Evolutionary conservation across 2,329 filamentous ascomycete species (phyloP), one percentile per base, ranked within the genome.

Genomic region (Fusarium tricinctum): DNA sequence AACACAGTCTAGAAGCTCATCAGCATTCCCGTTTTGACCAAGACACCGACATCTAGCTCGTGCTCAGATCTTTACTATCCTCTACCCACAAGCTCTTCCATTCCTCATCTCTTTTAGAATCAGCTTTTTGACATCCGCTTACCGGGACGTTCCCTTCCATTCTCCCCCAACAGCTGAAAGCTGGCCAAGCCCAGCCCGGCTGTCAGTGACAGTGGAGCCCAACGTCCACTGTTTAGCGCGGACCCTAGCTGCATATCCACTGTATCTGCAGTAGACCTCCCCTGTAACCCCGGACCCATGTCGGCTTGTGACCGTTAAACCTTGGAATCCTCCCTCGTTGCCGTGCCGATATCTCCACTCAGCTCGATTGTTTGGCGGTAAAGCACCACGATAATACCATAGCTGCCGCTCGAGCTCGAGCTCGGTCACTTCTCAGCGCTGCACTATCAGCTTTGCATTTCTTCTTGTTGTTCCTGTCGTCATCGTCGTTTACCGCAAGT

Each of bases 321-420:
- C 49, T 45, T 63, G 59, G 58, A 63, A 63, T 63, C 48, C 53
- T 49, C 13, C 17, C n/a, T 40, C 60, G 60, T 63, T 63, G 60
- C 60, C 40, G 50, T 63, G 60, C 60, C 60, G 60, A 63, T 63
- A 48, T 39, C 58, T 45, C 60, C 60, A 63, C 50, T 39, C 38
- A 12, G 23, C 30, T 38, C 43, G 28, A 56, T 63, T 63, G 58
- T 63, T 63, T 63, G 38, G 50, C 44, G 48, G 32, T 43, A 58
- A 40, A 50, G 49, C 38, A 54, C 14, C 22, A 57, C 39, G 39
- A 44, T 30, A 46, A 57, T 35, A 39, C 32, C 33, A 33, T 26
- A 26, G 28, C 44, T 43, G 39, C 35, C 59, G 42, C 60, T 59
- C 28, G 61, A 47, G 46, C 60, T 59, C 33, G 61, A 47, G 42